phyloP scores from a whole-genome alignment of 164 flowering plant species.

The Chloranthus sessilifolius region DNA sequence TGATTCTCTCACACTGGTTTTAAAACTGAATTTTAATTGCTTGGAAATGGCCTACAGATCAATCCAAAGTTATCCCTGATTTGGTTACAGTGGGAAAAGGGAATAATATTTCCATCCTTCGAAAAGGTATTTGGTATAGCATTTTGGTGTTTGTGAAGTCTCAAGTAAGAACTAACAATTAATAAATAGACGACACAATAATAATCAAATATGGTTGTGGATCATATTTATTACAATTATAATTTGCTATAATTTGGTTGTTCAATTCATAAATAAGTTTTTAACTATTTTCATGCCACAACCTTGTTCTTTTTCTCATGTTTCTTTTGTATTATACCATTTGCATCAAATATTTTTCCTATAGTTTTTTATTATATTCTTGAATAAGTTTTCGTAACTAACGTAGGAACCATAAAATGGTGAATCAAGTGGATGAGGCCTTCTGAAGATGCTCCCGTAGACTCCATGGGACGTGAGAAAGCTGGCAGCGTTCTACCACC shows the following conservation, averaged over 20 bases:
- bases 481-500: constrained; percentile 87
- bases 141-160: background rate
- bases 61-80: constrained; percentile 15
- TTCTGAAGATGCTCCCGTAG: constrained; percentile 91
- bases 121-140: constrained; percentile 23
- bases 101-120: constrained; percentile 13
- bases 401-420: too few species aligned
- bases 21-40: background rate
- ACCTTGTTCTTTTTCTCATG: background rate
- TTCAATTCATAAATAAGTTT: too few species aligned
- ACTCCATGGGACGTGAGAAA: constrained; percentile 95
- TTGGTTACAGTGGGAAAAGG: constrained; percentile 9
- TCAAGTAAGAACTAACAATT: background rate
- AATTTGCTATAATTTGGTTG: too few species aligned
- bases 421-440: too few species aligned
- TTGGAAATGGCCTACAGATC: constrained; percentile 29
- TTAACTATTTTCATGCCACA: too few species aligned
- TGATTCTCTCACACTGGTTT: background rate
- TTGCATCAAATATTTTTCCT: too few species aligned
- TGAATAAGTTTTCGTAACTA: too few species aligned
- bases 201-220: background rate
- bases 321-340: background rate
- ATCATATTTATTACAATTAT: background rate
- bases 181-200: too few species aligned
- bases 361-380: too few species aligned